A percentile compares a stretch with the other conserved stretches of the same genome.
These are phyloP conservation scores for Plasmodium gonderi DNA, from an alignment of 169 alveolate species.

Conservation along the genomic window DNA sequence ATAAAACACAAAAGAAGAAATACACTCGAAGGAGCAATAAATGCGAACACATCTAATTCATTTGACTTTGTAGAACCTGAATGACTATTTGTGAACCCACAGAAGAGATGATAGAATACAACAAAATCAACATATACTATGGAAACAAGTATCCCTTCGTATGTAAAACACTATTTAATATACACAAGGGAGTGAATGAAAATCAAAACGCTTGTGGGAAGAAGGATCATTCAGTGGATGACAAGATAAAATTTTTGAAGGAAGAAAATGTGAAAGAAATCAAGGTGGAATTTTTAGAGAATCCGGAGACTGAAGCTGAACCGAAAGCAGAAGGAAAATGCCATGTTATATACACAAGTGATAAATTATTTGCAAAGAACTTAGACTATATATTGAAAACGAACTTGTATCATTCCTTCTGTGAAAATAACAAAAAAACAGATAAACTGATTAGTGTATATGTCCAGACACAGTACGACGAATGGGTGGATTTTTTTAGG, in stretches of 20 bases:
- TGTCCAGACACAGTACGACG: constrained; percentile 65
- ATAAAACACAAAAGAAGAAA: too few relatives aligned
- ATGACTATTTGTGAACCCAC: not conserved
- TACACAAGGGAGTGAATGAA: not conserved
- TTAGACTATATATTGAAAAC: constrained; percentile 56
- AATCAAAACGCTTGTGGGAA: not conserved
- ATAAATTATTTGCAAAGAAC: constrained; percentile 51
- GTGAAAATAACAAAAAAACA: constrained; percentile 1
- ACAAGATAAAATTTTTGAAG: constrained; percentile 13
- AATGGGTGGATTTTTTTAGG: constrained; percentile 56
- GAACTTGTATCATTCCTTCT: constrained; percentile 6
- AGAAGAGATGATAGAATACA: constrained; percentile 9
- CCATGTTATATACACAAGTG: constrained; percentile 32
- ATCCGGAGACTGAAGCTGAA: not conserved
- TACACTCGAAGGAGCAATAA: too few relatives aligned
- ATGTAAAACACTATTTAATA: constrained; percentile 42
- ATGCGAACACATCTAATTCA: not conserved
- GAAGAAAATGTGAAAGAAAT: constrained; percentile 47
- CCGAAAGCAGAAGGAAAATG: not conserved
- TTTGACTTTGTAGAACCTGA: not conserved
- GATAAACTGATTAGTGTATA: constrained; percentile 7
- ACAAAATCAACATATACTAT: constrained; percentile 38
- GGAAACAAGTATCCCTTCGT: constrained; percentile 68
- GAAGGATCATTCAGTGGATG: not conserved
- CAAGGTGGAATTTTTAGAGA: constrained; percentile 53